Evolutionary conservation across 371 early-diverging fungal genomes (phyloP), one percentile per base, ranked within the genome.

Genomic region (Syncephalastrum sp.): DNA sequence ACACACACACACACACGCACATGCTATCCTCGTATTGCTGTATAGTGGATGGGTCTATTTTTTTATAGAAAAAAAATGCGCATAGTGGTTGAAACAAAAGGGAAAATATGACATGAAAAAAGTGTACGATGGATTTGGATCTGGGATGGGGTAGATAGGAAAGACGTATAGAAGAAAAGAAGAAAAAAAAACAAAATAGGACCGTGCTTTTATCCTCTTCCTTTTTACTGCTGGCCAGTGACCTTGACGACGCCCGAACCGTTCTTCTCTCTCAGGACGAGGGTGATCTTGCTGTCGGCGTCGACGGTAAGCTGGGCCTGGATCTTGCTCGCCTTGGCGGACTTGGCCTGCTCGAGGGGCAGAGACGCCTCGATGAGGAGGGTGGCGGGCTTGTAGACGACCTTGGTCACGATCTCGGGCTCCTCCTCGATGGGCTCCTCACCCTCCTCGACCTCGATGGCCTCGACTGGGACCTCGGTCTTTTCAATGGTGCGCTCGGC

Each of bases 401-500:
- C 73, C 63, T 72, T 74, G 55, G 74, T 76, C 42, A 70, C 48
- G 45, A 76, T 70, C 55, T 84, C 83, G 44, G 82, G 77, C 43
- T 74, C 75, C 41, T 73, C 74, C 56, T 77, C 75, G 57, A 69
- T 61, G 25, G 71, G 67, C 53, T 84, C 83, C 42, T 81, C 77
- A 50, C 63, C 82, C 16, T 84, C 85, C 48, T 82, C 85, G 4
- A 69, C 72, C 41, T 73, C 73, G 25, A 77, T 66, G 47, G 82
- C 73, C 60, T 82, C 82, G 42, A 48, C 67, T 38, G 70, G 65
- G 58, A 81, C 73, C 64, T 87, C 88, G 60, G 75, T 75, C 76
- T 84, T 83, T 54, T 83, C 85, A 48, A 76, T 57, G 25, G 64
- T 63, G 54, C 77, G 79, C 50, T 88, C 87, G 60, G 90, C 92